Evolutionary conservation across 495 filamentous ascomycete genomes (phyloP).

Genomic region (Venustampulla echinocandica): DNA sequence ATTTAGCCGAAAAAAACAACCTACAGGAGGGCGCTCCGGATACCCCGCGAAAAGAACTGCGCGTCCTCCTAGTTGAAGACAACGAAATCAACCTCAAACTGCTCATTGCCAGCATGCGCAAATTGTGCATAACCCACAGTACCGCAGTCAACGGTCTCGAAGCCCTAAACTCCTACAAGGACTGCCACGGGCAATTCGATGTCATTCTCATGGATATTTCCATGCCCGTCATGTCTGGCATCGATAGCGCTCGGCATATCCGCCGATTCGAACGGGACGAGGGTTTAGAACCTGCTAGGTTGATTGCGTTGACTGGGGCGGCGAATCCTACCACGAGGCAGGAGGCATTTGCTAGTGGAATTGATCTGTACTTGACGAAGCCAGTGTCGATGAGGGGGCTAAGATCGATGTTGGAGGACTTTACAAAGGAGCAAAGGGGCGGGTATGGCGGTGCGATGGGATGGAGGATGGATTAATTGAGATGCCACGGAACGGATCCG

Average conservation of each 20-base stretch:
- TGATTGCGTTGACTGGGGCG: slow-evolving; percentile 63
- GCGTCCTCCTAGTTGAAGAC: slow-evolving; percentile 62
- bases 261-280: slow-evolving; percentile 39
- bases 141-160: slow-evolving; percentile 37
- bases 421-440: slow-evolving; percentile 16
- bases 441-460: too few relatives aligned
- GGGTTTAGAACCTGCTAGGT: slow-evolving; percentile 34
- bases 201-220: slow-evolving; percentile 57
- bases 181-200: slow-evolving; percentile 30
- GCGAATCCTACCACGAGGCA: slow-evolving; percentile 53
- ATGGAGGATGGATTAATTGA: too few relatives aligned
- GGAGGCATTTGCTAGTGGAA: slow-evolving; percentile 55
- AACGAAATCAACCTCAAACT: slow-evolving; percentile 70
- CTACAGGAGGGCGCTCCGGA: neutral
- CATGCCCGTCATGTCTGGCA: slow-evolving; percentile 60
- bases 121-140: slow-evolving; percentile 32
- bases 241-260: slow-evolving; percentile 48
- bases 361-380: slow-evolving; percentile 64
- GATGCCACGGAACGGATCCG: too few relatives aligned
- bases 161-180: slow-evolving; percentile 32
- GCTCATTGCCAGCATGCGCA: slow-evolving; percentile 50
- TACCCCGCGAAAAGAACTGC: slow-evolving; percentile 24
- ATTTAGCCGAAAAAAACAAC: neutral
- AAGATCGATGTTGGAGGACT: slow-evolving; percentile 20
- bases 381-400: slow-evolving; percentile 41